Percentiles rank a stretch among this genome's conserved stretches.
These are phyloP conservation scores for Parsonsia alboflavescens DNA, from an alignment of 257 asterid species.

Conservation along the genomic window DNA sequence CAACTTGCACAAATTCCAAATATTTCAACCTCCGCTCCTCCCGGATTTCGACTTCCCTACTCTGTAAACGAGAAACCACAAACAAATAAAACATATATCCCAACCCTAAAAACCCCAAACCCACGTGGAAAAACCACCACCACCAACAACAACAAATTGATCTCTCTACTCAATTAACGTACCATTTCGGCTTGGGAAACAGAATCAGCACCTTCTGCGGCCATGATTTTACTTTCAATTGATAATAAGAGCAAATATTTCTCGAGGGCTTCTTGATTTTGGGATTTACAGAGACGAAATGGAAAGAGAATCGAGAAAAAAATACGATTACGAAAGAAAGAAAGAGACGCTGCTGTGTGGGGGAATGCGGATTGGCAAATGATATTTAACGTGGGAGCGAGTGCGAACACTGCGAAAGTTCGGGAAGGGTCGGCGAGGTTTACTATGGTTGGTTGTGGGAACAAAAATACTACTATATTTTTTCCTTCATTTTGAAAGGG, in stretches of 20 bases:
- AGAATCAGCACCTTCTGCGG: slow-evolving; percentile 8
- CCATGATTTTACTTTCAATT: neutral
- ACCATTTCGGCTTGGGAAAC: slow-evolving; percentile 23
- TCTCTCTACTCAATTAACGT: neutral
- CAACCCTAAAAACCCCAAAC: neutral
- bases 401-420: neutral
- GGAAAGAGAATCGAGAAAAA: neutral
- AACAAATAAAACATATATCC: neutral
- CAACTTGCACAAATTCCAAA: slow-evolving; percentile 68
- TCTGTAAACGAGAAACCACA: neutral
- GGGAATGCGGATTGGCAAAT: neutral
- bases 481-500: no score
- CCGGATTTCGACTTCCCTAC: slow-evolving; percentile 34
- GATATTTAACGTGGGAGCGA: neutral
- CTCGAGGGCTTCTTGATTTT: neutral
- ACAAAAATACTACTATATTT: no score
- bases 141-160: neutral
- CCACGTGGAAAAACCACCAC: no score
- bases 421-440: no score
- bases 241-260: neutral
- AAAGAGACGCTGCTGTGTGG: no score
- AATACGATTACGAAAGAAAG: no score
- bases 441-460: no score
- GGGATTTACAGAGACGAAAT: neutral
- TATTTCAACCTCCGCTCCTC: slow-evolving; percentile 65